Evolutionary conservation across 345 rosid species (phyloP).

Genomic region (Eucalyptus curtisii): DNA sequence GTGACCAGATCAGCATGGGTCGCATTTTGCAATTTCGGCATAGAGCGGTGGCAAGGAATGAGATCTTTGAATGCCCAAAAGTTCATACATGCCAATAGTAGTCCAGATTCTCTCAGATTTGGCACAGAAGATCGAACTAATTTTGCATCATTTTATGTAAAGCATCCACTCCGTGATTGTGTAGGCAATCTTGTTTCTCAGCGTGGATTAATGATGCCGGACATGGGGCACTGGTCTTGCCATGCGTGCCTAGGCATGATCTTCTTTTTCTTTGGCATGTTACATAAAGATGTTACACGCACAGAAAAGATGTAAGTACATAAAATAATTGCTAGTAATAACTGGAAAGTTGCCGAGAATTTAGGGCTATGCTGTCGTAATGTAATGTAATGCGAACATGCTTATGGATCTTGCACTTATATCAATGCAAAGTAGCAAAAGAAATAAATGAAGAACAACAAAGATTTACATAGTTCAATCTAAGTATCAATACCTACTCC

Average conservation of each 20-base stretch:
- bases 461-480: fast-evolving
- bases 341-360: not conserved
- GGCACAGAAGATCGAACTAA: not conserved
- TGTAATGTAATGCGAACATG: not conserved
- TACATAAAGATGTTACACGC: not conserved
- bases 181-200: not conserved
- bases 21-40: not conserved
- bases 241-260: not conserved
- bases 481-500: fast-evolving
- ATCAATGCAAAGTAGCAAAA: not conserved
- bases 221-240: not conserved
- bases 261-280: not conserved
- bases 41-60: not conserved
- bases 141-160: not conserved
- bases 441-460: too few species aligned
- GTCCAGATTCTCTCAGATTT: not conserved
- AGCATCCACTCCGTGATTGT: not conserved
- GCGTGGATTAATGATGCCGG: not conserved
- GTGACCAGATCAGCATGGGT: not conserved
- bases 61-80: not conserved
- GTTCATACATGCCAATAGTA: not conserved
- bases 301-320: not conserved
- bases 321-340: not conserved
- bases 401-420: not conserved
- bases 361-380: not conserved